Percentiles rank a stretch among this genome's conserved stretches.
Evolutionary conservation across 2,329 filamentous ascomycete genomes (phyloP).

Genomic region (Fusarium avenaceum): DNA sequence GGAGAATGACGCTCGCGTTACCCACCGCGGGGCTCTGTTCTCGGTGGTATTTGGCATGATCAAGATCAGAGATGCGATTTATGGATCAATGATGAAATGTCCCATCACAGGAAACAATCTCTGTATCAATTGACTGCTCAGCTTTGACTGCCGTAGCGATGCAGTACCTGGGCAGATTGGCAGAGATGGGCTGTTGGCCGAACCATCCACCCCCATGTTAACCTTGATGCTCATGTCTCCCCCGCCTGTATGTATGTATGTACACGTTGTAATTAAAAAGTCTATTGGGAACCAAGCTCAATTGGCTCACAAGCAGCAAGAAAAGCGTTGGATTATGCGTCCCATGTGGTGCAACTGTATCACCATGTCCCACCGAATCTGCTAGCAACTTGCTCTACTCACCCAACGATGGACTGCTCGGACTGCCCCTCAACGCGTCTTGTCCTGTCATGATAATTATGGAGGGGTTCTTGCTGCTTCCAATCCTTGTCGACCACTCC

Average conservation of each 20-base stretch:
- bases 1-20: constrained; percentile 41
- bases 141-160: neutral
- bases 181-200: neutral
- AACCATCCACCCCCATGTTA: no score
- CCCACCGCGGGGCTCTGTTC: constrained; percentile 36
- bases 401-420: constrained; percentile 12
- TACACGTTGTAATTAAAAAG: constrained; percentile 6
- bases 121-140: neutral
- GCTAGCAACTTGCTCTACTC: neutral
- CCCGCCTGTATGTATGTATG: constrained; percentile 21
- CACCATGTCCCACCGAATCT: constrained; percentile 25
- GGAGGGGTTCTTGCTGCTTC: constrained; percentile 22
- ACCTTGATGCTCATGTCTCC: neutral
- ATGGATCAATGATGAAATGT: constrained; percentile 36
- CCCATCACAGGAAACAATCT: neutral
- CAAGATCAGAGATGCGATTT: constrained; percentile 8
- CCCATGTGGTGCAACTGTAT: constrained; percentile 11
- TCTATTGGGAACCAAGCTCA: constrained; percentile 2
- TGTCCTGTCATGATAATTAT: constrained; percentile 10
- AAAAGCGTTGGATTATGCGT: constrained; percentile 5
- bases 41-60: constrained; percentile 34
- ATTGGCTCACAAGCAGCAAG: constrained; percentile 11
- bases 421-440: constrained; percentile 39
- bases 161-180: neutral
- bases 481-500: constrained; percentile 10